A percentile compares a stretch with the other conserved stretches of the same genome.
Evolutionary conservation across 805 yeast genomes (phyloP).

Genomic region (Saccharomycopsis fibuligera): DNA sequence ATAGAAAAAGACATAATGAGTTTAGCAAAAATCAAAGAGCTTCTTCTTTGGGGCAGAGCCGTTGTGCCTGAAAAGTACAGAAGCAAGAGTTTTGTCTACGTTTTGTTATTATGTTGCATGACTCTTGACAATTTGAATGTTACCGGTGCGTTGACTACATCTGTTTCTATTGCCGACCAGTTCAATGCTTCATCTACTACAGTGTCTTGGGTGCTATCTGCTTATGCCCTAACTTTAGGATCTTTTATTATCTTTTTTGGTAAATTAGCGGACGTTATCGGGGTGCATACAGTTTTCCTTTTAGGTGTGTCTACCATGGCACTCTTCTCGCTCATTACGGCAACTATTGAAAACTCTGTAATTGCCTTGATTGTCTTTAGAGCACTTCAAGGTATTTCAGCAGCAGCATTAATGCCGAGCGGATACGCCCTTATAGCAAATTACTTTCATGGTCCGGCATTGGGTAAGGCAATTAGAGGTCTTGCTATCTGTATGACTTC

Average conservation of each 20-base stretch:
- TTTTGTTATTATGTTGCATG: neutral
- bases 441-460: slow-evolving; percentile 26
- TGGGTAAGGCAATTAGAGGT: slow-evolving; percentile 27
- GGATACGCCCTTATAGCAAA: slow-evolving; percentile 31
- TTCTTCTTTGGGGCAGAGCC: too few species aligned
- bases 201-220: slow-evolving; percentile 35
- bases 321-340: slow-evolving; percentile 31
- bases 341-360: slow-evolving; percentile 27
- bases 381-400: slow-evolving; percentile 41
- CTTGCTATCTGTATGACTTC: slow-evolving; percentile 27
- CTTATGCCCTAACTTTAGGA: slow-evolving; percentile 39
- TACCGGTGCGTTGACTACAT: slow-evolving; percentile 9
- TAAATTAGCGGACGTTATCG: slow-evolving; percentile 36
- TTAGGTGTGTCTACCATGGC: slow-evolving; percentile 38
- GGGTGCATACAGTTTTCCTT: slow-evolving; percentile 22
- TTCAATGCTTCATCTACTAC: neutral
- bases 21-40: too few species aligned
- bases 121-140: slow-evolving; percentile 13
- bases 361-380: slow-evolving; percentile 36
- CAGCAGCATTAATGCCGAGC: slow-evolving; percentile 36
- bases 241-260: slow-evolving; percentile 39
- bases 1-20: too few species aligned
- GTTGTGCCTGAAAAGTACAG: neutral
- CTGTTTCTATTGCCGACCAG: slow-evolving; percentile 2
- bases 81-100: neutral